Conservation (phyloP, 2,329 filamentous ascomycete species). For the Penicillium freii region DNA sequence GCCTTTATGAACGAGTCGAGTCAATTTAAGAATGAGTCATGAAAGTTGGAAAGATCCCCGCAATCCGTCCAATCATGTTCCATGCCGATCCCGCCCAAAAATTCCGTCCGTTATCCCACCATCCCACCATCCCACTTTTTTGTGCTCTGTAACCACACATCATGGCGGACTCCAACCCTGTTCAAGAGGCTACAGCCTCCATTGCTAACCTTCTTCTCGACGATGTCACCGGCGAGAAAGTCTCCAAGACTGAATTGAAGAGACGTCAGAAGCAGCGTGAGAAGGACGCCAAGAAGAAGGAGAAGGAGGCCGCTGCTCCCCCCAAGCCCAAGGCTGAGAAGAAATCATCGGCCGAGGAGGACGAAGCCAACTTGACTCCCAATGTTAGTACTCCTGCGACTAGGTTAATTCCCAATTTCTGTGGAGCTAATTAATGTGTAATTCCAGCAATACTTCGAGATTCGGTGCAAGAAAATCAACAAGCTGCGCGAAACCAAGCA, state of each 20-base stretch:
- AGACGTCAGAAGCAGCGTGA: constrained; percentile 89
- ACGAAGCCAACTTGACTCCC: constrained; percentile 70
- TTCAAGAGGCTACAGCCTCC: constrained; percentile 48
- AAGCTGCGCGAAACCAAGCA: constrained; percentile 70
- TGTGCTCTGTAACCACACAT: constrained; percentile 21
- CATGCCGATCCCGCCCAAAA: constrained; percentile 34
- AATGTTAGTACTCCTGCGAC: constrained; percentile 54
- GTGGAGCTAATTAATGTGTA: constrained; percentile 11
- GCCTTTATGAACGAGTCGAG: not conserved
- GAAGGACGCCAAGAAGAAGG: constrained; percentile 82
- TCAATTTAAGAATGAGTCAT: not conserved
- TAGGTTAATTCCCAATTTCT: fast-evolving
- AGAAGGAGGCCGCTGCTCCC: constrained; percentile 71
- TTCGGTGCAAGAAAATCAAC: constrained; percentile 79
- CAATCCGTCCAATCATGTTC: constrained; percentile 26
- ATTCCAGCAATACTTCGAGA: constrained; percentile 85
- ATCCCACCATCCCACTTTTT: constrained; percentile 26
- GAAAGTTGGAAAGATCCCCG: not conserved
- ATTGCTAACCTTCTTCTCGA: constrained; percentile 78
- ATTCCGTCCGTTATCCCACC: constrained; percentile 25
- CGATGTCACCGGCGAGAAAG: constrained; percentile 85
- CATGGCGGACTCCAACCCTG: constrained; percentile 43
- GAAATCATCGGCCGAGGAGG: constrained; percentile 59
- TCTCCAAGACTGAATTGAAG: constrained; percentile 88
- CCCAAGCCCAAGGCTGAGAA: constrained; percentile 60